These are phyloP conservation scores for Debaryomyces sp. DNA, from an alignment of 1,139 yeast species.

Conservation along the genomic window DNA sequence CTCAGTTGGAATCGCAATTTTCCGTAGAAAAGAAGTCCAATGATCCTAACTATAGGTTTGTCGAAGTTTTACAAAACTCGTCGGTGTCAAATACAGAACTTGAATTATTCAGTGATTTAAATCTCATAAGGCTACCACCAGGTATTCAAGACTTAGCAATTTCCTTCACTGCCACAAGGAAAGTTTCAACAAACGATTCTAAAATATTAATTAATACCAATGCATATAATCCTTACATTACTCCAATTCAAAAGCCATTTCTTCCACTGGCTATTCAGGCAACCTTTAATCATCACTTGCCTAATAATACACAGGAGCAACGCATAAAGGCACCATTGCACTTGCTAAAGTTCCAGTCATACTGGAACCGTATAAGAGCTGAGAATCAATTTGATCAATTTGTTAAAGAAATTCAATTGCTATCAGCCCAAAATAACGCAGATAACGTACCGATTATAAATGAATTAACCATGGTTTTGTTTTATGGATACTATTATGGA, in stretches of 20 bases:
- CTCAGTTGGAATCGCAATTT: background rate
- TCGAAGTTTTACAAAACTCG: conserved; percentile 36
- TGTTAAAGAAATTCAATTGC: conserved; percentile 31
- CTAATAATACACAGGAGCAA: conserved; percentile 16
- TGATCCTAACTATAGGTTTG: conserved; percentile 22
- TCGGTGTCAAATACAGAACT: conserved; percentile 34
- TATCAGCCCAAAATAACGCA: conserved; percentile 25
- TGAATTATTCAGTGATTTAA: conserved; percentile 39
- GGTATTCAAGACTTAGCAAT: conserved; percentile 70
- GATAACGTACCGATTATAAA: conserved; percentile 26
- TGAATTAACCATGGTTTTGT: conserved; percentile 51
- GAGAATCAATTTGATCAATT: conserved; percentile 39
- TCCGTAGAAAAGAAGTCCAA: conserved; percentile 9
- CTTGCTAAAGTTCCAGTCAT: conserved; percentile 38
- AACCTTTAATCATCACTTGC: conserved; percentile 16
- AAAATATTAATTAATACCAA: conserved; percentile 29
- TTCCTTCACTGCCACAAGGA: conserved; percentile 51
- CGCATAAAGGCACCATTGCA: conserved; percentile 38
- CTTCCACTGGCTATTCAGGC: conserved; percentile 37
- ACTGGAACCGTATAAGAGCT: conserved; percentile 55
- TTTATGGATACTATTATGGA: conserved; percentile 64
- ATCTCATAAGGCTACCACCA: conserved; percentile 60
- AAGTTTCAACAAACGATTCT: conserved; percentile 23
- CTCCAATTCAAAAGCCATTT: conserved; percentile 43
- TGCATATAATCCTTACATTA: conserved; percentile 30